Conservation (phyloP, 495 filamentous ascomycete species). For the Hypoxylon intermedium region DNA sequence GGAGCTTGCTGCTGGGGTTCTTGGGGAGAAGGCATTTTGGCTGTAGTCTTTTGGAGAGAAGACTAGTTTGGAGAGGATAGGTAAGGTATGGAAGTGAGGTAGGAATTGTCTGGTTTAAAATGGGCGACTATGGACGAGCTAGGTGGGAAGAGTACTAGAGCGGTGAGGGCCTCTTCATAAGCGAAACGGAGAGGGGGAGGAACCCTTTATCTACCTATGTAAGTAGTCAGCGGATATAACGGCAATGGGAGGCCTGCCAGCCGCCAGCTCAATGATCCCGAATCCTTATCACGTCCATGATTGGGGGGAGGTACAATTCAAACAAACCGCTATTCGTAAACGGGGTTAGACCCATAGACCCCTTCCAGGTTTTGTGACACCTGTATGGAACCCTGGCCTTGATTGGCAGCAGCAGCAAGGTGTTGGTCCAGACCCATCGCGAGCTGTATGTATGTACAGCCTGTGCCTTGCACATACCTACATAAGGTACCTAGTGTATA, state of each 20-base stretch:
- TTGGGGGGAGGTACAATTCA: constrained; percentile 5
- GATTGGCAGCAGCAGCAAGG: constrained; percentile 23
- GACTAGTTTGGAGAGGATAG: constrained; percentile 1
- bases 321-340: not conserved
- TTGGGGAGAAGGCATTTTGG: constrained; percentile 41
- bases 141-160: constrained; percentile 7
- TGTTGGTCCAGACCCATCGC: constrained; percentile 2
- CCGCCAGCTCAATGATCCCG: constrained; percentile 18
- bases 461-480: no score
- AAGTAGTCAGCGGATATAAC: constrained; percentile 34
- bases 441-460: no score
- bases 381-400: constrained; percentile 20
- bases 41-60: constrained; percentile 5
- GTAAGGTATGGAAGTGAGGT: not conserved
- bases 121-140: constrained; percentile 8
- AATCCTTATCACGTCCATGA: not conserved
- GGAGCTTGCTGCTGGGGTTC: constrained; percentile 46
- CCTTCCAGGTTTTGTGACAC: constrained; percentile 7
- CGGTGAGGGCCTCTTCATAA: constrained; percentile 11
- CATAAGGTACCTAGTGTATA: no score
- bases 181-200: not conserved
- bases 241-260: constrained; percentile 8
- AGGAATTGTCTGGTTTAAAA: no score
- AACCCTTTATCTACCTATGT: constrained; percentile 24
- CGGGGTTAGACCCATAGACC: constrained; percentile 14